Evolutionary conservation across 352 stramenopile genomes (phyloP), one percentile per base, ranked within the genome.

Genomic region (Pythium dissimile): DNA sequence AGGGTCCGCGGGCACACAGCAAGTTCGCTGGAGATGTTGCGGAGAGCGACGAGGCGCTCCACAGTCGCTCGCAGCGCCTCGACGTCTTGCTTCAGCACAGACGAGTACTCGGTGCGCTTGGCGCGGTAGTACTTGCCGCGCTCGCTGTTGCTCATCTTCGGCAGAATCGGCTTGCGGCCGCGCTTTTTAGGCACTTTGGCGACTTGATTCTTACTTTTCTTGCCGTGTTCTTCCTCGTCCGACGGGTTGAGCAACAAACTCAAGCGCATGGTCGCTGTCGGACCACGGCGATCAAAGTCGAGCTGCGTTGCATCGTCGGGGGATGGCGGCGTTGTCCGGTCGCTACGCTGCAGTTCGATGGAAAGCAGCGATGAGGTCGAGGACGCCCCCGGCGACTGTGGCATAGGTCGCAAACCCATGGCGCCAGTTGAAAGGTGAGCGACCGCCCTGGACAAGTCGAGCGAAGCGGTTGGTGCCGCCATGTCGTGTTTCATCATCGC

Each of bases 61-160:
- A 91, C 69, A 15, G 77, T 61, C 6, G 69, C 52, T 23, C 75
- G 76, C 18, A 91, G 66, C 20, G 68, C 28, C 34, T 84, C 68
- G 27, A 89, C 73, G 35, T 86, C 59, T 15, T 71, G 42, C 52
- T 71, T 63, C 12, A 86, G 59, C 8, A 62, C 57, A 26, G 70
- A 62, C 24, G 73, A 70, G 63, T 82, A 84, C 49, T 55, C 72
- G 54, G 80, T 75, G 16, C 73, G 72, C 31, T 75, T 69, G 39
- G 65, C 77, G 20, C 75, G 75, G 48, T 88, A 86, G 57, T 65
- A 65, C 37, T 86, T 88, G 42, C 75, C 73, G 7, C 77, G 75
- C 50, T 81, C 70, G 55, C 75, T 88, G 61, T 86, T 88, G 35
- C 61, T 74, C 51, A 87, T 65, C 26, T 58, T 59, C 30, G 57